Conservation (phyloP, 129 eudicot species). For the Tagetes erecta region DNA sequence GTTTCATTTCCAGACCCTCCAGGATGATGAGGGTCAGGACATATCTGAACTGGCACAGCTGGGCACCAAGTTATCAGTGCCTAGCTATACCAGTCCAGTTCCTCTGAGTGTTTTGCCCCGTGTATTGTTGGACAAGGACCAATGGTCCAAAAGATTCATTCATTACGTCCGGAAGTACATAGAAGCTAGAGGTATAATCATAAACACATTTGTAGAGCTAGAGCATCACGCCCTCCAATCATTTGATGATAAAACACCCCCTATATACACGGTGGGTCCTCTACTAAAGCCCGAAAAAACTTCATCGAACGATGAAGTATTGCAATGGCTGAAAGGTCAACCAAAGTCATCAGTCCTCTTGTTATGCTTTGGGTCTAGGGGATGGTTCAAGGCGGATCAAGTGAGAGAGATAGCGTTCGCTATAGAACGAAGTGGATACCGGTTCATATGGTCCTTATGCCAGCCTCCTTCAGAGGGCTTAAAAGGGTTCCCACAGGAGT, state of each 20-base stretch:
- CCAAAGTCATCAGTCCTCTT: constrained; percentile 37
- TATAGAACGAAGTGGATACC: constrained; percentile 24
- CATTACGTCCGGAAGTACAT: constrained; percentile 37
- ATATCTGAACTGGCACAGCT: constrained; percentile 29
- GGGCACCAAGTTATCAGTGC: constrained; percentile 10
- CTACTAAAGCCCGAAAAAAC: constrained; percentile 33
- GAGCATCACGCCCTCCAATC: constrained; percentile 43
- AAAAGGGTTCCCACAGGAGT: constrained; percentile 27
- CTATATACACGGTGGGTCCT: constrained; percentile 51
- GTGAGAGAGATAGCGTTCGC: constrained; percentile 37
- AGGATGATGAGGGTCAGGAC: constrained; percentile 39
- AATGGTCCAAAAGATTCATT: constrained; percentile 39
- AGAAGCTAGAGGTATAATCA: constrained; percentile 48
- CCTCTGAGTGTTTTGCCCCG: constrained; percentile 38
- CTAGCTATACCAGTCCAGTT: constrained; percentile 36
- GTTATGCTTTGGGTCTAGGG: constrained; percentile 39
- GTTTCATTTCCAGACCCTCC: constrained; percentile 40
- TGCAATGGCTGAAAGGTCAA: constrained; percentile 53
- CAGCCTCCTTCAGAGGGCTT: constrained; percentile 4
- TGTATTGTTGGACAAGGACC: constrained; percentile 28
- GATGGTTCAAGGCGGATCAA: constrained; percentile 32
- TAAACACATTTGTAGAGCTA: constrained; percentile 52
- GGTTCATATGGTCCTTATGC: constrained; percentile 43
- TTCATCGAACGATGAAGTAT: not conserved
- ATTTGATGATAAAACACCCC: constrained; percentile 37